These are phyloP conservation scores for Phanerochaete sordida DNA, from an alignment of 768 basidiomycete species.

Conservation along the genomic window DNA sequence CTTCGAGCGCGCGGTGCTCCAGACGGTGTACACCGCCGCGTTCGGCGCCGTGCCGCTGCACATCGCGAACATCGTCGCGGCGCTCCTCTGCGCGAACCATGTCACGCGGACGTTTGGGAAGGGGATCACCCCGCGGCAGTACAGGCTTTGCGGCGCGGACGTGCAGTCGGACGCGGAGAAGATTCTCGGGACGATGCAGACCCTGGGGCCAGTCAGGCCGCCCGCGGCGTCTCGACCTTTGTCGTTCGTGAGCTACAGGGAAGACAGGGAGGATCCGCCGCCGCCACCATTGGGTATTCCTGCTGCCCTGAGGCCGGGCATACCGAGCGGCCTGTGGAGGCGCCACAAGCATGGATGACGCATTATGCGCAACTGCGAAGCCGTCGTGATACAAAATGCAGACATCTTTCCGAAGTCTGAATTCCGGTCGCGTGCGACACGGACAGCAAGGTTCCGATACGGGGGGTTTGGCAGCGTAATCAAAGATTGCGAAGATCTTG, in stretches of 20 bases:
- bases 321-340: neutral
- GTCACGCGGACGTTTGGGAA: conserved; percentile 60
- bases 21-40: conserved; percentile 43
- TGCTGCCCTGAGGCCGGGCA: neutral
- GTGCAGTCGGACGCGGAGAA: conserved; percentile 28
- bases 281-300: neutral
- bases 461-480: too few relatives aligned
- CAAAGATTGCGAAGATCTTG: too few relatives aligned
- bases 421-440: too few relatives aligned
- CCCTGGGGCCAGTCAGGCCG: conserved; percentile 16
- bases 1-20: conserved; percentile 50
- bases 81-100: conserved; percentile 68
- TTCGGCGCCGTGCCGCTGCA: conserved; percentile 61
- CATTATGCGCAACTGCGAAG: too few relatives aligned
- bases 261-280: conserved; percentile 17
- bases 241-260: conserved; percentile 18
- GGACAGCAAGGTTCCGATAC: too few relatives aligned
- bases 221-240: conserved; percentile 15
- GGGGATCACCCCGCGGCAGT: conserved; percentile 56
- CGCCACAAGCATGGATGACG: neutral
- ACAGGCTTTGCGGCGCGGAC: conserved; percentile 50
- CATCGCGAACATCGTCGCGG: conserved; percentile 52
- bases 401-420: too few relatives aligned
- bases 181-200: conserved; percentile 13
- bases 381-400: too few relatives aligned